A percentile compares a stretch with the other conserved stretches of the same genome.
phyloP scores from a whole-genome alignment of 192 early-diverging fungal species.

The Fimicolochytrium jonesii region DNA sequence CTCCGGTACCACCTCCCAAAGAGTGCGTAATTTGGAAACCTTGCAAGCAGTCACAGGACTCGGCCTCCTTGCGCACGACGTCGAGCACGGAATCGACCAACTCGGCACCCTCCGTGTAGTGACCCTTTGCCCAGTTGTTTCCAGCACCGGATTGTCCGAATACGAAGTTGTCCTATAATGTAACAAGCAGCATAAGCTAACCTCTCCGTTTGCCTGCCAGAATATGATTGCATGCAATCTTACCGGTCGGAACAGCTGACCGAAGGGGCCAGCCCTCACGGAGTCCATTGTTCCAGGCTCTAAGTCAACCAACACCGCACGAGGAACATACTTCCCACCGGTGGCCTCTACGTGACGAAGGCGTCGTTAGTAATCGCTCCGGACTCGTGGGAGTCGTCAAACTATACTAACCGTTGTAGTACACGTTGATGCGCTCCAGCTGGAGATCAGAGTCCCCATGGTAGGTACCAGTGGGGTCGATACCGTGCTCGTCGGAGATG shows the following conservation, averaged over 20 bases:
- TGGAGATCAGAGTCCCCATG: constrained; percentile 81
- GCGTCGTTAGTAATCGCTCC: too few species aligned
- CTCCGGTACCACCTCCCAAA: constrained; percentile 95
- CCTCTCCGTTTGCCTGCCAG: too few species aligned
- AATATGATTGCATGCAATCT: too few species aligned
- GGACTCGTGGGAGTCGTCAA: too few species aligned
- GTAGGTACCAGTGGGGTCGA: constrained; percentile 79
- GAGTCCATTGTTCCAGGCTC: constrained; percentile 95
- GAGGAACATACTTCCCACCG: constrained; percentile 57
- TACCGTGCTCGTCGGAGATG: constrained; percentile 86
- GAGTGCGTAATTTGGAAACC: constrained; percentile 99
- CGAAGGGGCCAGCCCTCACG: constrained; percentile 76
- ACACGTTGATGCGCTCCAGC: constrained; percentile 96
- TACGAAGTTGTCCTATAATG: constrained; percentile 81
- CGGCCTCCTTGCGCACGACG: constrained; percentile 94
- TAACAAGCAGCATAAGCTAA: background rate
- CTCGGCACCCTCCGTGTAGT: constrained; percentile 99
- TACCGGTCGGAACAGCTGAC: constrained; percentile 86
- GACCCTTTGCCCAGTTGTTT: constrained; percentile 99
- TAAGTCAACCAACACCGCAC: constrained; percentile 92
- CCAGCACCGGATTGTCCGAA: constrained; percentile 94
- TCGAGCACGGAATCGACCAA: constrained; percentile 93
- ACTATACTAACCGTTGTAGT: too few species aligned
- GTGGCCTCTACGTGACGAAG: too few species aligned
- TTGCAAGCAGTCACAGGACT: constrained; percentile 93